Evolutionary conservation across 2,329 filamentous ascomycete species (phyloP), one percentile per base, ranked within the genome.

Genomic region (Microdochium bolleyi): DNA sequence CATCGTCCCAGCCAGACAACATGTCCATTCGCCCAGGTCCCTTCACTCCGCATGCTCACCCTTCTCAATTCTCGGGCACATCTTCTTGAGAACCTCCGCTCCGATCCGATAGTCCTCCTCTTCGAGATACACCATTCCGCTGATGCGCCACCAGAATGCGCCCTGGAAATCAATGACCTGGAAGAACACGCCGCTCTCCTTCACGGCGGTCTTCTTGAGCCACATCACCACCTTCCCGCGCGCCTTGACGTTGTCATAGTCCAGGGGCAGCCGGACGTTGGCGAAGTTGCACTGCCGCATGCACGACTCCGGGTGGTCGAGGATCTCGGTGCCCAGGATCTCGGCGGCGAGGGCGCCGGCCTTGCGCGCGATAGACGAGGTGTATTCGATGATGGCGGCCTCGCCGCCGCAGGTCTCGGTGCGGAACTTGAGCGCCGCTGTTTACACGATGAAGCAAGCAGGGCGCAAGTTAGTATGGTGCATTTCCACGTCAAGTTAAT

Each of bases 61-160:
- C 69, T 79, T 48, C 70, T 67, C 72, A 71, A 80, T 62, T 77
- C 77, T 58, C 55, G 60, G 62, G 34, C 64, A 67, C 25, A 67
- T 59, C 38, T 44, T 55, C 49, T 56, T 57, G 2, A 67, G 46
- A 10, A 62, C 57, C 52, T 58, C 54, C 2, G 63, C 62, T 0
- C 57, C 63, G 19, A 38, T 57, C 7, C 51, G 52, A 58, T 86
- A 87, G 64, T 88, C 84, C 16, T 70, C 72, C 53, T 77, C 67
- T 27, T 85, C 84, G 14, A 88, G 64, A 62, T 86, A 89, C 0
- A 85, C 71, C 70, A 86, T 83, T 24, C 73, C 83, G 60, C 80
- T 84, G 49, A 88, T 58, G 32, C 85, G 69, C n/a, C 74, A 74
- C 81, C 82, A 88, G 66, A 83, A 75, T 53, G 65, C 71, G 1